Percentiles rank a stretch among this genome's conserved stretches.
These are phyloP conservation scores for Echinosophora koreensis DNA, from an alignment of 306 rosid genomes.

Conservation along the genomic window DNA sequence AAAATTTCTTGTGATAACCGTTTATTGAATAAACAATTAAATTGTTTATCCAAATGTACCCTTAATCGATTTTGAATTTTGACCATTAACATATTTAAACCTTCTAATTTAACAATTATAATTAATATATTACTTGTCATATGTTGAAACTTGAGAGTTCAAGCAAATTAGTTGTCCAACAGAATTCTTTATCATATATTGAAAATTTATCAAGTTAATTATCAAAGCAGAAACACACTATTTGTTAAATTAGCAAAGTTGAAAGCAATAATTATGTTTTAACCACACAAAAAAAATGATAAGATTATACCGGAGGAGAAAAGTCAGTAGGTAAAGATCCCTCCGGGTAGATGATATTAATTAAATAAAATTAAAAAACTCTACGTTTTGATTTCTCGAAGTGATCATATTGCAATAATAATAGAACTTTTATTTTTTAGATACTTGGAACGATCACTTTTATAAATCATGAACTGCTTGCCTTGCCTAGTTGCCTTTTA, in stretches of 20 bases:
- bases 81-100: too few species aligned
- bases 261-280: too few species aligned
- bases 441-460: not conserved
- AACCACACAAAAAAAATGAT: too few species aligned
- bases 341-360: not conserved
- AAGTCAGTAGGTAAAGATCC: too few species aligned
- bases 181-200: not conserved
- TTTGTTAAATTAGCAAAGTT: not conserved
- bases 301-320: too few species aligned
- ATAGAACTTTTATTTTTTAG: not conserved
- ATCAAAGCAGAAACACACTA: not conserved
- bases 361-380: not conserved
- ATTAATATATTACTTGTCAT: not conserved
- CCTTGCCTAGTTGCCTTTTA: not conserved
- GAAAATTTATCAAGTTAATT: slow-evolving; percentile 1
- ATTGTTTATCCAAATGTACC: too few species aligned
- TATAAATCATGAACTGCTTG: not conserved
- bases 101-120: too few species aligned
- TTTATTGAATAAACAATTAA: too few species aligned
- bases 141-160: not conserved
- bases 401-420: not conserved
- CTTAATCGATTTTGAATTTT: too few species aligned
- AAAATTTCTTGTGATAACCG: too few species aligned
- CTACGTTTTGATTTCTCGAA: not conserved
- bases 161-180: not conserved